Evolutionary conservation across 1,139 yeast species (phyloP), one percentile per base, ranked within the genome.

Genomic region (Nakaseomyces uthaithaninus): DNA sequence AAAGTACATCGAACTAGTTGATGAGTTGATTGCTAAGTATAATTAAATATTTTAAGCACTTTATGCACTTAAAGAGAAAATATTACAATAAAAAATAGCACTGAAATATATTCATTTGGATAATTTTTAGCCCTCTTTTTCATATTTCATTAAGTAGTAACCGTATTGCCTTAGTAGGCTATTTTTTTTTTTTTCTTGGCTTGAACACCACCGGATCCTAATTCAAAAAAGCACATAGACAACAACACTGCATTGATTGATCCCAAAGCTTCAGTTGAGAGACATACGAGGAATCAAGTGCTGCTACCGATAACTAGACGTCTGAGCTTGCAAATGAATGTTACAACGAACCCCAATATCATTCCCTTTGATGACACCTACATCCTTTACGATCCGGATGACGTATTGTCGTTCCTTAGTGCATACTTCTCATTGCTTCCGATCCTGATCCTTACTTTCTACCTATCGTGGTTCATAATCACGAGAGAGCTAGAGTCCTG

Each of bases 401-500:
- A 81, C 53, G 50, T 65, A 10, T 39, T 84, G 10, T 80, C 95
- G 1, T 59, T 75, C 31, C 52, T 73, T 1, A 67, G 78, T 15
- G 95, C 93, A 2, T 75, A 81, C 40, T 71, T 84, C 42, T 81
- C 96, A 14, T 68, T 91, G 27, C 66, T 81, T n/a, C 98, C 98
- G 1, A 82, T 89, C 39, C 75, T 80, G 37, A 68, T 86, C 27
- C 71, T 89, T 65, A 77, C 85, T 19, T 83, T 83, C 53, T 82
- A 89, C 55, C 74, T 86, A 22, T 76, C 95, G 9, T 82, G 94
- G 85, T 82, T 87, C 53, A 66, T 87, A 33, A 64, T 80, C 10
- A 74, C 94, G 0, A 66, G 97, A 41, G 97, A 91, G 55, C 71
- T 85, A 24, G 95, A 89, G 58, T 85, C 95, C 0, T 79, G 86